Evolutionary conservation across 73 alveolate genomes (phyloP).

Genomic region (Strombidium stylifer): DNA sequence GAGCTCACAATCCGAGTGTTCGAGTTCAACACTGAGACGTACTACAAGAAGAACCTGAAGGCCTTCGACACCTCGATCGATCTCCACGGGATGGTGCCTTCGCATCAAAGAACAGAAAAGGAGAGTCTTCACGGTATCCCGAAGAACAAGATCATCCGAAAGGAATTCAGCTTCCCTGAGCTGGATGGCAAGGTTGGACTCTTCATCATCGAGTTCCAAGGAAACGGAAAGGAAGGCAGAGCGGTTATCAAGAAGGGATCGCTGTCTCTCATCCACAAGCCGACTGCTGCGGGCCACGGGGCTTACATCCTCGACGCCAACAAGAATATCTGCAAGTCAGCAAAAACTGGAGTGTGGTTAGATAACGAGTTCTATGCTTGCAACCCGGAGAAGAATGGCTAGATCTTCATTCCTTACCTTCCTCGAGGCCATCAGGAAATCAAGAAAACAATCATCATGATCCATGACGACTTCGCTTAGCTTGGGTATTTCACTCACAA

Average conservation of each 20-base stretch:
- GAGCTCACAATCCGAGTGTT: constrained; percentile 21
- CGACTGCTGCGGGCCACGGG: constrained; percentile 75
- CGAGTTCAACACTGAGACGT: constrained; percentile 41
- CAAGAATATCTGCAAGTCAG: constrained; percentile 62
- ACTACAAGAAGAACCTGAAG: constrained; percentile 15
- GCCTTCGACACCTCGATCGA: constrained; percentile 33
- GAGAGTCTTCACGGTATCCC: constrained; percentile 57
- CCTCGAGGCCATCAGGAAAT: constrained; percentile 13
- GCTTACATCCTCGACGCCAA: constrained; percentile 75
- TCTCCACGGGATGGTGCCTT: constrained; percentile 43
- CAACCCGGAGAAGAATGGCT: constrained; percentile 62
- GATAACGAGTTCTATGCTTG: constrained; percentile 57
- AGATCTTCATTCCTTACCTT: constrained; percentile 80
- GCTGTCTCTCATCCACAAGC: constrained; percentile 55
- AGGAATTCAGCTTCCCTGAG: constrained; percentile 55
- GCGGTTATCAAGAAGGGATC: constrained; percentile 90
- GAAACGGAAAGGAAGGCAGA: constrained; percentile 77
- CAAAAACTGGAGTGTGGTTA: constrained; percentile 73
- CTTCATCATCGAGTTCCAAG: constrained; percentile 81
- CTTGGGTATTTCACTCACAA: constrained; percentile 15
- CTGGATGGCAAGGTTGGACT: constrained; percentile 68
- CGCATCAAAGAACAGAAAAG: constrained; percentile 13
- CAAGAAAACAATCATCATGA: constrained; percentile 21
- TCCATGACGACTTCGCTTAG: constrained; percentile 43
- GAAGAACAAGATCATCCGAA: constrained; percentile 26